These are phyloP conservation scores for Paratinospora sagittata DNA, from an alignment of 164 flowering plant genomes.

Conservation along the genomic window DNA sequence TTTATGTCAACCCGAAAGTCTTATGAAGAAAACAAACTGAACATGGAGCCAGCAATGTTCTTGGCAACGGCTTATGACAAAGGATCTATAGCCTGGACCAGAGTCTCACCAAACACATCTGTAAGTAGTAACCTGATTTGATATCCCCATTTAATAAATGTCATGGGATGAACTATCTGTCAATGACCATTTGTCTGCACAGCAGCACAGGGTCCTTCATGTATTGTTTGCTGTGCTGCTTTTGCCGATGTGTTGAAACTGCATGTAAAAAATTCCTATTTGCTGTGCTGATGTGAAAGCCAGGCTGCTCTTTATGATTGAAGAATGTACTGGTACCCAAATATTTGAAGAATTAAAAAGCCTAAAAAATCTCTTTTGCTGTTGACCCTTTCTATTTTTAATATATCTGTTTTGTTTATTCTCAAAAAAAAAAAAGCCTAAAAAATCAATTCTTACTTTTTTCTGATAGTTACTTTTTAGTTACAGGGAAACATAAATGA, in stretches of 20 bases:
- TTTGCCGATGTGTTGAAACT: slow-evolving; percentile 2
- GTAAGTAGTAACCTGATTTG: slow-evolving; percentile 34
- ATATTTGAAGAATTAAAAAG: too few relatives aligned
- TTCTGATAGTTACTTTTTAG: too few relatives aligned
- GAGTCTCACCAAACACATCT: slow-evolving; percentile 48
- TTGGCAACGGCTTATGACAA: slow-evolving; percentile 86
- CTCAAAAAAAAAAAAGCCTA: too few relatives aligned
- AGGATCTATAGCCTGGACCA: slow-evolving; percentile 91
- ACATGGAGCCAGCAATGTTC: slow-evolving; percentile 58
- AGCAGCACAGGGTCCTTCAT: neutral
- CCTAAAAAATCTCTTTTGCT: too few relatives aligned
- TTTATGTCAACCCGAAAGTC: slow-evolving; percentile 53
- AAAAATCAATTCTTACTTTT: too few relatives aligned
- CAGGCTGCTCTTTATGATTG: too few relatives aligned
- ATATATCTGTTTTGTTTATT: too few relatives aligned
- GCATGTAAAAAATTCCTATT: neutral
- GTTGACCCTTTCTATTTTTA: too few relatives aligned
- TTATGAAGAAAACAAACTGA: slow-evolving; percentile 32
- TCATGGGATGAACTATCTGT: neutral
- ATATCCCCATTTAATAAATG: neutral
- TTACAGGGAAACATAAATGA: too few relatives aligned
- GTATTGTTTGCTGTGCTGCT: slow-evolving; percentile 4
- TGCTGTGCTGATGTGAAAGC: neutral
- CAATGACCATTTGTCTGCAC: neutral
- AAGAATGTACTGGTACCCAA: too few relatives aligned